Evolutionary conservation across 352 stramenopile species (phyloP), one percentile per base, ranked within the genome.

Genomic region (Globisporangium cystogenes): DNA sequence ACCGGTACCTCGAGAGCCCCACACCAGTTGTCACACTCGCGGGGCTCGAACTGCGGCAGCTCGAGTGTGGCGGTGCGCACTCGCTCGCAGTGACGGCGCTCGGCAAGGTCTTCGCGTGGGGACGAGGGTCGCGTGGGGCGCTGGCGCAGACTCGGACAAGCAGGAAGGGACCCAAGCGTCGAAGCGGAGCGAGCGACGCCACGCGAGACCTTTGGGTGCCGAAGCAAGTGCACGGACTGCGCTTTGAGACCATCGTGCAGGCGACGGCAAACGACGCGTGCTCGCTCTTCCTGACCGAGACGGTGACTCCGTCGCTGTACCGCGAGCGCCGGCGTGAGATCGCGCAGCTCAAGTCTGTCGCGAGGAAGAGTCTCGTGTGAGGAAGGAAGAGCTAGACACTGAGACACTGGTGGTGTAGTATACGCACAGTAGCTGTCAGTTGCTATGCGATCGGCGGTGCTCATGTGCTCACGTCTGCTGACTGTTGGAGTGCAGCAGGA

Each of bases 81-180:
- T 77, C 72, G 7, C 42, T 91, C 15, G 76, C 74, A 23, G 66
- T 86, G 15, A 89, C 75, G 3, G 59, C 54, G 7, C 18, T 59
- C 1, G 74, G 77, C 3, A 67, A 70, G 6, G 73, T 89, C 21
- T 87, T 81, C 35, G 70, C 75, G 8, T 91, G 80, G 80, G 77
- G 80, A 15, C 67, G 70, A 46, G 77, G 77, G 4, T 43, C 48
- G 12, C 62, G 57, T 8, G 80, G 80, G 2, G 74, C 85, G 36
- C 59, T 89, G 3, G 78, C 69, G 0, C 73, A 70, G 20, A 23
- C 57, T 1, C 33, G 35, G 7, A 53, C 1, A 4, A 48, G 21
- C 20, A 43, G 24, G 16, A 42, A 12, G n/a, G 20, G n/a, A 21
- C n/a, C 5, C 29, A 51, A 27, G 29, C 31, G 20, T 18, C 40